Evolutionary conservation across 352 stramenopile genomes (phyloP), one percentile per base, ranked within the genome.

Genomic region (Elongisporangium anandrum): DNA sequence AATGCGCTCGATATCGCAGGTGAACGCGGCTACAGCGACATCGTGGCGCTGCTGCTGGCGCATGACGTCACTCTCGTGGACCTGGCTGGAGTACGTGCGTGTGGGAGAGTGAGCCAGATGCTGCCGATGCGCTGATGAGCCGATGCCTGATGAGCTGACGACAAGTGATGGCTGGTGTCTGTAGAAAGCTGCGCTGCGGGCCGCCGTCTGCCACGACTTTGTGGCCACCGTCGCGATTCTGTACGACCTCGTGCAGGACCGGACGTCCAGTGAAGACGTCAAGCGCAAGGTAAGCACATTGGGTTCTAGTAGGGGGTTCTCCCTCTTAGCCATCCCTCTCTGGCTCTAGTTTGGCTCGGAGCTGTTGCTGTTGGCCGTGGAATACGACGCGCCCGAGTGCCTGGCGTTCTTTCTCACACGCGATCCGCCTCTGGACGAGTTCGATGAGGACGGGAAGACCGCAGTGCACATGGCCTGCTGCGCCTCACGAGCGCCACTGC

Each of bases 1-100:
- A 68, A 63, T 49, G 54, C 56, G 16, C 73, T 80, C 39, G 66
- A 81, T 34, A 72, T 85, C 53, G 72, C 75, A 0, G 66, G 65
- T 2, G 65, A 78, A 21, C 63, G 74, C 51, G 72, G 75, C n/a
- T 80, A 76, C 63, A 60, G 52, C 4, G 68, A 80, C 50, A 63
- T 85, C 16, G 57, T 74, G 4, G 57, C 72, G 50, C 58, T 66
- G 29, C 63, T 81, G n/a, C 21, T 72, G 9, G 53, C 34, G 34
- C 34, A 45, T 12, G 34, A 45, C 34, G 2, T 45, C 34, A 45
- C 10, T 7, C 34, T 45, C 1, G 34, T 45, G 34, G 34, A 45
- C 13, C 34, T 45, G 34, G 34, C 34, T 45, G 34, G 34, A 45
- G 34, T 45, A 45, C 34, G 34, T 45, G 34, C 10, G 10, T 45